Percentiles rank a stretch among this genome's conserved stretches.
These are phyloP conservation scores for Pythium myriotylum DNA, from an alignment of 352 stramenopile species.

Conservation along the genomic window DNA sequence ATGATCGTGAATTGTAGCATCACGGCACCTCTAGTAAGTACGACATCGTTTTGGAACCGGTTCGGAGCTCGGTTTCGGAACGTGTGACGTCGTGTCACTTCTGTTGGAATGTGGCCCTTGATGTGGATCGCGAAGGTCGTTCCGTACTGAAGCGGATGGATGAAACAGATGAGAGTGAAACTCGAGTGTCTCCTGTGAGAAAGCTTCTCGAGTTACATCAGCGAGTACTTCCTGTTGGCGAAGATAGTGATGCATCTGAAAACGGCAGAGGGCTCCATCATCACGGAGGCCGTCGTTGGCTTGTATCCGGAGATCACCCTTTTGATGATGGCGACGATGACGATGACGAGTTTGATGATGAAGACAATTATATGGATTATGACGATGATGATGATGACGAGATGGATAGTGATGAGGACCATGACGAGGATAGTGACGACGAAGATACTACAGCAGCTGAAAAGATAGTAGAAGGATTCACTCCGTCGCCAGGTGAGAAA, in stretches of 20 bases:
- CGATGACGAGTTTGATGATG: slow-evolving; percentile 58
- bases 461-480: neutral
- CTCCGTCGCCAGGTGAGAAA: neutral
- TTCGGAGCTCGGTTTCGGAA: too few relatives aligned
- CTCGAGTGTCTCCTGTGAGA: slow-evolving; percentile 44
- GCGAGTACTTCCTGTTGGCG: slow-evolving; percentile 25
- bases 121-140: slow-evolving; percentile 52
- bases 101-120: slow-evolving; percentile 72
- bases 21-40: too few relatives aligned
- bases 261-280: slow-evolving; percentile 23
- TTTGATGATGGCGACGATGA: slow-evolving; percentile 50
- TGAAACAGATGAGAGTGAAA: slow-evolving; percentile 9
- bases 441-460: neutral
- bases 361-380: slow-evolving; percentile 51
- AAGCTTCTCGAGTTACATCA: slow-evolving; percentile 48
- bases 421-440: slow-evolving; percentile 17
- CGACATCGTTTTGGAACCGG: too few relatives aligned
- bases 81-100: slow-evolving; percentile 79
- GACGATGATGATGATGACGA: slow-evolving; percentile 51
- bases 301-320: slow-evolving; percentile 39
- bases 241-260: slow-evolving; percentile 61
- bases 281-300: neutral
- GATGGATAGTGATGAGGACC: slow-evolving; percentile 40
- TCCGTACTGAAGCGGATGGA: slow-evolving; percentile 53
- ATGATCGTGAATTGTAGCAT: too few relatives aligned